Evolutionary conservation across 2,329 filamentous ascomycete species (phyloP), one percentile per base, ranked within the genome.

Genomic region (Ophiostoma angusticollis): DNA sequence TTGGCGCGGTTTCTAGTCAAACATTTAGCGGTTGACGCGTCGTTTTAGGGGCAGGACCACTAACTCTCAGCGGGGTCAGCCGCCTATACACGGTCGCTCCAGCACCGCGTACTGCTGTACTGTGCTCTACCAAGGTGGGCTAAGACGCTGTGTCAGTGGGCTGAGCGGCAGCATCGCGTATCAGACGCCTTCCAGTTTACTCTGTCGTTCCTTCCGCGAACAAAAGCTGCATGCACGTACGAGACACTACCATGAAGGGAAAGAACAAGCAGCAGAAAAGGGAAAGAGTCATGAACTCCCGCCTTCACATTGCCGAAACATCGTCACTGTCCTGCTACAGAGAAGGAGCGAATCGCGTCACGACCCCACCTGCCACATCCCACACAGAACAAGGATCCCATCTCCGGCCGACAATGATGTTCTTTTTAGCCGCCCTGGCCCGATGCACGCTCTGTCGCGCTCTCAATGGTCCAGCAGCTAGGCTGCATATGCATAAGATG

Each of bases 281-380:
- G n/a, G n/a, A n/a, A n/a, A n/a, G n/a, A n/a, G n/a, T n/a, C n/a
- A n/a, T n/a, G n/a, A n/a, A n/a, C n/a, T n/a, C n/a, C n/a, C n/a
- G n/a, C n/a, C n/a, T n/a, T n/a, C n/a, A n/a, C n/a, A n/a, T n/a
- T n/a, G n/a, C n/a, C n/a, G n/a, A n/a, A n/a, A n/a, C n/a, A n/a
- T n/a, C n/a, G n/a, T n/a, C n/a, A n/a, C n/a, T n/a, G n/a, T n/a
- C n/a, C n/a, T n/a, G n/a, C n/a, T n/a, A n/a, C n/a, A n/a, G 30
- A 35, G 41, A 36, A 42, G 39, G 41, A 44, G 40, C 42, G 31
- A 37, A 39, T 40, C 45, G 45, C 43, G 45, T 47, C 42, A 33
- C 37, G 36, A 43, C 40, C 28, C 35, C 37, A 37, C 39, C 41
- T 35, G 29, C 37, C 41, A 21, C 25, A 6, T 21, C 27, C 40